Conservation (phyloP, 257 asterid genomes). For the Cordia subcordata region DNA sequence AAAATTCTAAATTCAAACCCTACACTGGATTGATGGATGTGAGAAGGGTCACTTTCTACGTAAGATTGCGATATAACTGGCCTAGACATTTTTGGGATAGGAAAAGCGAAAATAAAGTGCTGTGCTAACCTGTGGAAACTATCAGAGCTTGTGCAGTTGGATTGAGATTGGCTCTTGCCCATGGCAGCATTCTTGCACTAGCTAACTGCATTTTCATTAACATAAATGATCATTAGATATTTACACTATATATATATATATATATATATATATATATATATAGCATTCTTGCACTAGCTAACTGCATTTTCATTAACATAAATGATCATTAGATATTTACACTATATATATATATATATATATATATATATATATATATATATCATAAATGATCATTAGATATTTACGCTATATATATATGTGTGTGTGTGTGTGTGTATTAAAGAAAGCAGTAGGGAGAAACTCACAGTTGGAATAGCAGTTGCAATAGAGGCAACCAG, state of each 20-base stretch:
- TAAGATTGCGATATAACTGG: too few species aligned
- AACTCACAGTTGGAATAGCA: slow-evolving; percentile 79
- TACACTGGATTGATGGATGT: too few species aligned
- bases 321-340: too few species aligned
- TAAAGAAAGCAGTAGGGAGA: not conserved
- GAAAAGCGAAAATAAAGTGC: not conserved
- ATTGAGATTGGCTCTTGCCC: slow-evolving; percentile 80
- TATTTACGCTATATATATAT: not conserved
- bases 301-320: too few species aligned
- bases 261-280: not conserved
- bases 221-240: not conserved
- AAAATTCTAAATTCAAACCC: too few species aligned
- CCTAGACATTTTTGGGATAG: too few species aligned
- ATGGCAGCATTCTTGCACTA: slow-evolving; percentile 69
- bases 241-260: not conserved
- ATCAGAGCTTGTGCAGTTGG: slow-evolving; percentile 93
- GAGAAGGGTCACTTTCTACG: too few species aligned
- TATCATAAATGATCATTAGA: not conserved
- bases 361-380: too few species aligned
- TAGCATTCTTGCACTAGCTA: not conserved
- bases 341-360: too few species aligned
- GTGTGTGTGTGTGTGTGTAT: too few species aligned
- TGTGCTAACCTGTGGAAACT: slow-evolving; percentile 48
- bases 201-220: slow-evolving; percentile 44
- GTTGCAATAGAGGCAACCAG: slow-evolving; percentile 67